These are phyloP conservation scores for Musa itinerans DNA, from an alignment of 176 grass and related monocot genomes.

Conservation along the genomic window DNA sequence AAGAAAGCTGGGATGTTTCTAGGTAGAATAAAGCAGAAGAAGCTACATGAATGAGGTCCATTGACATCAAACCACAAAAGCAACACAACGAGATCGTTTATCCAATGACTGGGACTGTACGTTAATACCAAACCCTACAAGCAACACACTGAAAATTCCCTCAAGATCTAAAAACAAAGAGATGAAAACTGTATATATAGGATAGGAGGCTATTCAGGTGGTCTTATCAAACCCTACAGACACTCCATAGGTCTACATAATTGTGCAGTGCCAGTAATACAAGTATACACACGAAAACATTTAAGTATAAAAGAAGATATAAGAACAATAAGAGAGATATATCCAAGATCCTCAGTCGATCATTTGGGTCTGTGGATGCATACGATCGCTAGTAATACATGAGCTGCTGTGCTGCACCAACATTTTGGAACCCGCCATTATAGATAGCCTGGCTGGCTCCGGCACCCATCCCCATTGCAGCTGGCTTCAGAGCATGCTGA, in stretches of 20 bases:
- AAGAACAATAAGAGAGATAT: not conserved
- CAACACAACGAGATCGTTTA: not conserved
- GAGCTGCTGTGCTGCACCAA: conserved; percentile 52
- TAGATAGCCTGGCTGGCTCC: conserved; percentile 69
- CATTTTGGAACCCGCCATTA: conserved; percentile 60
- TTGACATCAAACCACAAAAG: not conserved
- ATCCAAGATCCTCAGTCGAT: not conserved
- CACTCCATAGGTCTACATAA: not conserved
- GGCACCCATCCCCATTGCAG: conserved; percentile 41
- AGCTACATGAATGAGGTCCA: not conserved
- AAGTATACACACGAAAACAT: not conserved
- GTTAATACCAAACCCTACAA: not conserved
- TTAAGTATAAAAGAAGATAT: not conserved
- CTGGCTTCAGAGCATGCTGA: conserved; percentile 63
- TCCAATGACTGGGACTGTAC: not conserved
- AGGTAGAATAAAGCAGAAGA: not conserved
- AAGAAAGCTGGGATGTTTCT: no score
- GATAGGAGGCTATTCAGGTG: not conserved
- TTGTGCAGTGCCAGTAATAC: not conserved
- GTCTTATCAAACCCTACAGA: not conserved
- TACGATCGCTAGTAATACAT: conserved; percentile 62
- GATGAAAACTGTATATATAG: not conserved
- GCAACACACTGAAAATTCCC: not conserved
- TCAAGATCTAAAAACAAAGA: not conserved
- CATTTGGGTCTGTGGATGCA: not conserved